Base-by-base conservation (phyloP, 2,329 filamentous ascomycete genomes). In the Exophiala xenobiotica region DNA sequence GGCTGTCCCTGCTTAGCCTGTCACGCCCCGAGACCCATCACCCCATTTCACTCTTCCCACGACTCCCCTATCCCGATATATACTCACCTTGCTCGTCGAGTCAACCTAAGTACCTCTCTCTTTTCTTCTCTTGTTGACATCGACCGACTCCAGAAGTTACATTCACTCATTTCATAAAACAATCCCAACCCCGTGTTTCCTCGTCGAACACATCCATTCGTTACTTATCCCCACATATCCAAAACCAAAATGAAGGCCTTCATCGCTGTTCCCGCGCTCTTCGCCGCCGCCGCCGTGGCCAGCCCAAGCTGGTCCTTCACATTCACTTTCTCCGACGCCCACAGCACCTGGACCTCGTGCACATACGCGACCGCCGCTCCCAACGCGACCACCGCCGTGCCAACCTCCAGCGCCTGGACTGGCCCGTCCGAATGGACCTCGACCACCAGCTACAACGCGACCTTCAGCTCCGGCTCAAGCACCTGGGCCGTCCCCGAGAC, bases 201-300 rank as follows among this genome's bases (percentile, higher is more conserved):
- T 42, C 29, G 52, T 49, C 24, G 35, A 48, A 27, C 53, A 49
- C 53, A 39, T 46, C 49, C 35, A 52, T 20, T 52, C 49, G 48
- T 35, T 50, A 27, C 22, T 16, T 16, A 35, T 6, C 31, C 8
- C 16, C 7, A 23, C 20, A 24, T 18, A 37, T n/a, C 37, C 41
- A 37, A 22, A 20, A 8, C 27, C 22, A 54, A 39, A 31, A 57
- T 57, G 55, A 57, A 57, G 48, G 35, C 48, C 26, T 54, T 57
- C 55, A 16, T 57, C 48, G 55, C 55, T 29, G 41, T 54, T 16
- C 53, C 53, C 31, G 45, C 51, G 14, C 48, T 57, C 26, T 52
- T 57, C 37, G 55, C 55, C 18, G 51, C 53, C 26, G 42, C 48
- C 29, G 55, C 55, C 26, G 9, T 57, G 20, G 55, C 55, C 27